Evolutionary conservation across 1,284 basidiomycete genomes (phyloP).

Genomic region (Stereum hirsutum): DNA sequence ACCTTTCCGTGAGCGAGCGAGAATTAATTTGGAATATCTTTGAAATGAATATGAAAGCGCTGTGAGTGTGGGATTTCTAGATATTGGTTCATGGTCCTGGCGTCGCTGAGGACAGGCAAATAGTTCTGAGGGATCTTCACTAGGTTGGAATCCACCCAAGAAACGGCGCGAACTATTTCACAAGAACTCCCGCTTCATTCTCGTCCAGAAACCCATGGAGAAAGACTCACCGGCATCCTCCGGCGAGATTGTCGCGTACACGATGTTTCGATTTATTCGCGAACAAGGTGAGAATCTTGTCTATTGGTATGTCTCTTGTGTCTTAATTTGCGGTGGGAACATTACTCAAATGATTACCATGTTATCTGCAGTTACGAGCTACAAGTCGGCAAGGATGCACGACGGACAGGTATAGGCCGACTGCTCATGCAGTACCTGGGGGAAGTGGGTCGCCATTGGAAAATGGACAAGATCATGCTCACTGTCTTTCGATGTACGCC

Average conservation of each 20-base stretch:
- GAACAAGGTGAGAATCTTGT: slow-evolving; percentile 49
- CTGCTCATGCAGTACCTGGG: slow-evolving; percentile 38
- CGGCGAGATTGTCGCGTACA: slow-evolving; percentile 34
- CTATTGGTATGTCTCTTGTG: slow-evolving; percentile 74
- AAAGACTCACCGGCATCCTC: slow-evolving; percentile 11
- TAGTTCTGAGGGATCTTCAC: slow-evolving; percentile 48
- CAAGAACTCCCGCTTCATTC: slow-evolving; percentile 45
- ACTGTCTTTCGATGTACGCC: slow-evolving; percentile 60
- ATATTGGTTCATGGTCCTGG: not conserved
- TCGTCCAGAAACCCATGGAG: slow-evolving; percentile 23
- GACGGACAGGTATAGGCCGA: slow-evolving; percentile 49
- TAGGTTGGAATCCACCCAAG: slow-evolving; percentile 52
- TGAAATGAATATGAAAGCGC: slow-evolving; percentile 45
- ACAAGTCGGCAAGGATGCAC: slow-evolving; percentile 37
- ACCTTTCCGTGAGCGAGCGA: slow-evolving; percentile 29
- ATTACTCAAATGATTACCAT: not conserved
- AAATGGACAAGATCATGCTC: slow-evolving; percentile 63
- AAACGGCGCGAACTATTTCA: slow-evolving; percentile 59
- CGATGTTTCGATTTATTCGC: slow-evolving; percentile 63
- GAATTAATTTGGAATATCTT: slow-evolving; percentile 43
- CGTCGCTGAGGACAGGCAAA: not conserved
- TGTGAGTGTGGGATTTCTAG: slow-evolving; percentile 21
- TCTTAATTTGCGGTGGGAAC: too few species aligned
- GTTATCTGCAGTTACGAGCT: slow-evolving; percentile 55
- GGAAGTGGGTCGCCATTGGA: slow-evolving; percentile 37